Conservation (phyloP, 2,329 filamentous ascomycete species). For the Calycina marina region DNA sequence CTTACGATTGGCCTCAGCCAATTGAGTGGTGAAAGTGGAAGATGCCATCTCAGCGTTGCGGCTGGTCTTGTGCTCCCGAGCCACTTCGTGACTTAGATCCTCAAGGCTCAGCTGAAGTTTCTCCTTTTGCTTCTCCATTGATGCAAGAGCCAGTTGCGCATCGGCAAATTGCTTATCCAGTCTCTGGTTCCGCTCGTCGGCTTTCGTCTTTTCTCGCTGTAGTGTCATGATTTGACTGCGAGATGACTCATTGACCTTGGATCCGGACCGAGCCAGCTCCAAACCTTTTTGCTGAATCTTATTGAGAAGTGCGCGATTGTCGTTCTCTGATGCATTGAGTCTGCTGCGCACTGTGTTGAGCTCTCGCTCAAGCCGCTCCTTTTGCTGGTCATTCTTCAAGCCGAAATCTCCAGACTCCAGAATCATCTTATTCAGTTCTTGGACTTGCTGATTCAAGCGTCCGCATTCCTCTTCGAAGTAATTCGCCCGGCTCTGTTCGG, state of each 20-base stretch:
- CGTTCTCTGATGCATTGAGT: constrained; percentile 83
- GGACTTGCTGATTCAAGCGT: constrained; percentile 64
- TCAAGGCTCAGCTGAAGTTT: constrained; percentile 80
- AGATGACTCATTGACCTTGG: constrained; percentile 71
- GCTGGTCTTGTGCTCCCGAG: constrained; percentile 76
- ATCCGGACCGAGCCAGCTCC: constrained; percentile 83
- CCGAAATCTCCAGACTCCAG: constrained; percentile 81
- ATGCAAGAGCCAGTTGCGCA: constrained; percentile 65
- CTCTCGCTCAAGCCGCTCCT: constrained; percentile 84
- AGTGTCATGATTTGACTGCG: constrained; percentile 61
- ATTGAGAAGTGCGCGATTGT: constrained; percentile 88
- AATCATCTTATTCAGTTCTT: constrained; percentile 75
- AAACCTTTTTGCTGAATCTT: constrained; percentile 96
- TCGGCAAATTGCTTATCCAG: constrained; percentile 77
- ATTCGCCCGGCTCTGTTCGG: constrained; percentile 58
- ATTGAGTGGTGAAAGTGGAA: constrained; percentile 64
- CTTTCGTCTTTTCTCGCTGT: constrained; percentile 67
- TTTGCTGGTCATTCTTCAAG: constrained; percentile 81
- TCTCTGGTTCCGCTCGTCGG: constrained; percentile 71
- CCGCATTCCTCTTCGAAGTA: constrained; percentile 70
- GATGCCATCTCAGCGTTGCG: constrained; percentile 82
- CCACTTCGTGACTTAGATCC: constrained; percentile 84
- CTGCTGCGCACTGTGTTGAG: constrained; percentile 82
- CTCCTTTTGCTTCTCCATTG: constrained; percentile 86
- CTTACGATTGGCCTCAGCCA: constrained; percentile 78